phyloP scores from a whole-genome alignment of 1,284 basidiomycete species.

The Apiotrichum montevideense region DNA sequence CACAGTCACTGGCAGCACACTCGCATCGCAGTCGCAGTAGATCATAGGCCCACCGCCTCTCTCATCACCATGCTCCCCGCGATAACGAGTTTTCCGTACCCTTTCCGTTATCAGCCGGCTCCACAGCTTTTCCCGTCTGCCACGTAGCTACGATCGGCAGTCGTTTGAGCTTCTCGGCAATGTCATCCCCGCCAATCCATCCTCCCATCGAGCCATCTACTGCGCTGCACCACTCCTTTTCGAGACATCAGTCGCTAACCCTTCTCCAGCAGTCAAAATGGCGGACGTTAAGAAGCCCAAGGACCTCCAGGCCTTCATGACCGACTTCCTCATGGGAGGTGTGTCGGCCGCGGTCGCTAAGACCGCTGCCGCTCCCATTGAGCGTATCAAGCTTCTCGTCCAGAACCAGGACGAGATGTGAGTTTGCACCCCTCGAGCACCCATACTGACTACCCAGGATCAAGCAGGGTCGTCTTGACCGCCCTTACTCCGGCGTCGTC shows the following conservation, averaged over 20 bases:
- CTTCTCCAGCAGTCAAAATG: constrained; percentile 23
- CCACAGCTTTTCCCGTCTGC: no score
- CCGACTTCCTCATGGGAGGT: constrained; percentile 49
- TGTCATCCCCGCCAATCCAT: no score
- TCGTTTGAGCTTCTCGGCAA: no score
- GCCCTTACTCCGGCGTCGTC: constrained; percentile 85
- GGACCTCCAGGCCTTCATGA: constrained; percentile 47
- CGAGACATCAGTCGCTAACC: neutral
- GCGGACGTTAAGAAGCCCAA: constrained; percentile 48
- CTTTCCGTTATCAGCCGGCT: no score
- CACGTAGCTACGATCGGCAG: no score
- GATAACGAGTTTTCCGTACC: no score
- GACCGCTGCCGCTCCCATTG: constrained; percentile 96
- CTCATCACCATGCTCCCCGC: no score
- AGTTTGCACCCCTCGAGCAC: constrained; percentile 13
- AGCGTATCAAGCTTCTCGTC: constrained; percentile 95
- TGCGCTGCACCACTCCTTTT: no score
- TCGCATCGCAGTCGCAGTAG: neutral
- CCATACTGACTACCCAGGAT: constrained; percentile 52
- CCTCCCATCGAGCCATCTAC: neutral
- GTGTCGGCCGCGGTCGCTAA: constrained; percentile 74
- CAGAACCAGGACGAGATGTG: constrained; percentile 74
- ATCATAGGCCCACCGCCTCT: no score
- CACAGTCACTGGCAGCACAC: neutral
- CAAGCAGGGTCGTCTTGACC: constrained; percentile 88